Conservation (phyloP, 371 early-diverging fungal species). For the Rhizomucor miehei region DNA sequence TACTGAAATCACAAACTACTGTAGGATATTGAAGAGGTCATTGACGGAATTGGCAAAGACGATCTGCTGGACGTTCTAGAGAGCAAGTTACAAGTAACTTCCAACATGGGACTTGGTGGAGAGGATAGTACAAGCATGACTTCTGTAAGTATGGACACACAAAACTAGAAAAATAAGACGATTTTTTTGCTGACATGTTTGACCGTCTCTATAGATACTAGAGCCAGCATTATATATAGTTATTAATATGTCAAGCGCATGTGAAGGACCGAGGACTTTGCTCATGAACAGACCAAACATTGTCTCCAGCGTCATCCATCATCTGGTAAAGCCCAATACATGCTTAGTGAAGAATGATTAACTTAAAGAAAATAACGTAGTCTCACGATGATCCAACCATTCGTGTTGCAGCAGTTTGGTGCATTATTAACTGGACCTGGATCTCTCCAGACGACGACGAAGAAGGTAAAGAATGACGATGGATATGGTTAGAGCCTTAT, state of each 20-base stretch:
- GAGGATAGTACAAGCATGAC: conserved; percentile 19
- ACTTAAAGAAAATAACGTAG: conserved; percentile 22
- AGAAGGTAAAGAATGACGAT: conserved; percentile 26
- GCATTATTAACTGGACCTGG: conserved; percentile 83
- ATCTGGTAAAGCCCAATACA: conserved; percentile 47
- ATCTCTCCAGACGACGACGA: conserved; percentile 54
- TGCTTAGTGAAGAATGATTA: neutral
- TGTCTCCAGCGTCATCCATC: conserved; percentile 49
- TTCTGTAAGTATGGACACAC: conserved; percentile 18
- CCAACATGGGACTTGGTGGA: conserved; percentile 35
- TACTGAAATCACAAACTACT: neutral
- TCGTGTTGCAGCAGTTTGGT: conserved; percentile 78
- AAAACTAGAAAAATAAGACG: neutral
- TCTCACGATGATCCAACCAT: conserved; percentile 59
- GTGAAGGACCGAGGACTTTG: conserved; percentile 61
- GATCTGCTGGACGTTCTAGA: conserved; percentile 66
- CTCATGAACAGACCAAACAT: conserved; percentile 60
- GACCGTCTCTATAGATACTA: conserved; percentile 28
- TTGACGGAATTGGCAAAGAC: conserved; percentile 68
- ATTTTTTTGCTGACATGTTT: neutral
- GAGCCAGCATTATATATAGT: conserved; percentile 58
- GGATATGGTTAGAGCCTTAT: conserved; percentile 1
- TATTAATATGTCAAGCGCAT: conserved; percentile 77
- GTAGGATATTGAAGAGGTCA: conserved; percentile 67
- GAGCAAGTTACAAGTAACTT: conserved; percentile 52